phyloP scores from a whole-genome alignment of 495 filamentous ascomycete genomes.

The Talaromyces liani region DNA sequence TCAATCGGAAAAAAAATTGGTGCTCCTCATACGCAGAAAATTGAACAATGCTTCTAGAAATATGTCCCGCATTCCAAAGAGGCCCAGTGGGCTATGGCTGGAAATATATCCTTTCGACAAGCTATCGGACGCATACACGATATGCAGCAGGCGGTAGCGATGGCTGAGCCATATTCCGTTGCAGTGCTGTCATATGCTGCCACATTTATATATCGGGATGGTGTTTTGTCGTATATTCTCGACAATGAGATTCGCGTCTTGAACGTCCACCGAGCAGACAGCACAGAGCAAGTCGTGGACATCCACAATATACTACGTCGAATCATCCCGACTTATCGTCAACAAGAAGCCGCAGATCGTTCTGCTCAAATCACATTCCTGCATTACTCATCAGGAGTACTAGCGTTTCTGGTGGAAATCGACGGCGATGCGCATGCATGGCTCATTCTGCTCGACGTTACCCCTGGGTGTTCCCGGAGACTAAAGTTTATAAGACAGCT shows the following conservation, averaged over 20 bases:
- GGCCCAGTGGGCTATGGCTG: slow-evolving; percentile 39
- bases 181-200: slow-evolving; percentile 52
- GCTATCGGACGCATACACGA: slow-evolving; percentile 55
- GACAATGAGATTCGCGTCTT: slow-evolving; percentile 54
- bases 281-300: slow-evolving; percentile 51
- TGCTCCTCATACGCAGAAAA: not conserved
- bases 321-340: slow-evolving; percentile 17
- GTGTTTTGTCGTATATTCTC: slow-evolving; percentile 54
- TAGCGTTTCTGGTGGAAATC: slow-evolving; percentile 45
- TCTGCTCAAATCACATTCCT: slow-evolving; percentile 49
- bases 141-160: slow-evolving; percentile 53
- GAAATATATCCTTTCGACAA: slow-evolving; percentile 40
- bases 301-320: slow-evolving; percentile 40
- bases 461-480: slow-evolving; percentile 8
- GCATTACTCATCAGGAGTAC: slow-evolving; percentile 52
- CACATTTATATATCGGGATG: slow-evolving; percentile 55
- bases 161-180: slow-evolving; percentile 54
- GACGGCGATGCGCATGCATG: slow-evolving; percentile 30
- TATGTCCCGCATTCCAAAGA: slow-evolving; percentile 51
- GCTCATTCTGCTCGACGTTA: slow-evolving; percentile 54
- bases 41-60: slow-evolving; percentile 28
- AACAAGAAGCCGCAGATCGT: slow-evolving; percentile 18
- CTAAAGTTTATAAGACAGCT: slow-evolving; percentile 35
- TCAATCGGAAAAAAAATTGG: not conserved
- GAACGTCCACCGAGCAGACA: slow-evolving; percentile 46